Evolutionary conservation across 164 flowering plant genomes (phyloP).

Genomic region (Sedum album): DNA sequence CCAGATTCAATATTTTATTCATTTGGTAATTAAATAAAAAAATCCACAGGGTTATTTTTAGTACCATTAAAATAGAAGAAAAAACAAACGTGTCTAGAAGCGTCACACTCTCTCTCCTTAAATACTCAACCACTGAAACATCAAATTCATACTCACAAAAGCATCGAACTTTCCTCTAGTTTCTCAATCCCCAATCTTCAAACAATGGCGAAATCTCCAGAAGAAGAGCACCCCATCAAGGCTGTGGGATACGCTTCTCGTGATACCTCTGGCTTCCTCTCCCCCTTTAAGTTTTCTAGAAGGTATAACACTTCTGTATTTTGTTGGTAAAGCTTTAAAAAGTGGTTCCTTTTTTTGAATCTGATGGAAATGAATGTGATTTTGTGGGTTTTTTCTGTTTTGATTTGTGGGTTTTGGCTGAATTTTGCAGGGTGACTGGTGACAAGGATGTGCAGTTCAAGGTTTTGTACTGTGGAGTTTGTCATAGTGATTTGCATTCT

Average conservation of each 20-base stretch:
- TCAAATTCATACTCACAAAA: not conserved
- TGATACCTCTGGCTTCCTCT: constrained; percentile 26
- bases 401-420: not conserved
- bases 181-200: not conserved
- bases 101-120: not conserved
- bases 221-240: constrained; percentile 25
- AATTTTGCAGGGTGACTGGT: constrained; percentile 27
- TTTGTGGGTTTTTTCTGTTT: not conserved
- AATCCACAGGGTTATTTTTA: too few relatives aligned
- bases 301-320: constrained; percentile 16
- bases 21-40: too few relatives aligned
- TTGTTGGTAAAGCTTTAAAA: too few relatives aligned
- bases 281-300: constrained; percentile 35
- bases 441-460: constrained; percentile 36
- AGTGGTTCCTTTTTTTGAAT: constrained; percentile 1
- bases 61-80: not conserved
- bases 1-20: too few relatives aligned
- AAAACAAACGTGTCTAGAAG: not conserved
- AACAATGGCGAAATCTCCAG: constrained; percentile 29
- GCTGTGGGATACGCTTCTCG: constrained; percentile 36
- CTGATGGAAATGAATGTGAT: not conserved
- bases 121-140: not conserved
- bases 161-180: not conserved
- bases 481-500: constrained; percentile 43
- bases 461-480: constrained; percentile 49